A percentile compares a stretch with the other conserved stretches of the same genome.
phyloP scores from a whole-genome alignment of 2,329 filamentous ascomycete species.

The Sclerotinia minor region DNA sequence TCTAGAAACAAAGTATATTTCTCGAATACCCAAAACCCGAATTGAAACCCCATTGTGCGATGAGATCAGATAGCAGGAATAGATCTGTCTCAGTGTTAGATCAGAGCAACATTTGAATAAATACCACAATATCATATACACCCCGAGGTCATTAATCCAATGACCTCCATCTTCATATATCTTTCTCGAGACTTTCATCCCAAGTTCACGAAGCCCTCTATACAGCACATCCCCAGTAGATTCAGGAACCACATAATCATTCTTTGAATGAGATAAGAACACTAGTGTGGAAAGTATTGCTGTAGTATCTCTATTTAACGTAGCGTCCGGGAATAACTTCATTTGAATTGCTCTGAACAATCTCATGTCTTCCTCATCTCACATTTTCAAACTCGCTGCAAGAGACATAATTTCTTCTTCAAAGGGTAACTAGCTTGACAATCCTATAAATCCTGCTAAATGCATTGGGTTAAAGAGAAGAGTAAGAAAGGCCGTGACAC shows the following conservation, averaged over 20 bases:
- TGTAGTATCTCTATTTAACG: neutral
- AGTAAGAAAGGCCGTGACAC: conserved; percentile 45
- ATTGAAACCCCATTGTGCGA: neutral
- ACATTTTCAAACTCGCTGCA: too few species aligned
- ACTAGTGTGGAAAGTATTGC: neutral
- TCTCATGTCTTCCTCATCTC: too few species aligned
- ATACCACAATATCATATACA: conserved; percentile 44
- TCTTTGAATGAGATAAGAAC: neutral
- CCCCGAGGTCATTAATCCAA: conserved; percentile 47
- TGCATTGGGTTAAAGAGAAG: conserved; percentile 40
- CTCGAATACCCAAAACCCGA: neutral
- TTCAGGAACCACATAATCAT: neutral
- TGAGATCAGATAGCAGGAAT: too few species aligned
- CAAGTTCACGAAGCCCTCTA: neutral
- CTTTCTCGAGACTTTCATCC: conserved; percentile 43
- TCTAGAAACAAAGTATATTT: neutral
- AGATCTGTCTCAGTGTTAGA: too few species aligned
- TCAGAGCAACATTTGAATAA: neutral
- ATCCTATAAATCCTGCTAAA: conserved; percentile 45
- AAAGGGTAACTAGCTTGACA: conserved; percentile 44
- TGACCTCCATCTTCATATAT: conserved; percentile 47
- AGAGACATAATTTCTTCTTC: conserved; percentile 49
- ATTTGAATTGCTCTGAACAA: neutral
- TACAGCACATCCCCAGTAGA: neutral
- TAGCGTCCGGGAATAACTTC: neutral